Evolutionary conservation across 331 rosid genomes (phyloP).

Genomic region (Stylosanthes scabra): DNA sequence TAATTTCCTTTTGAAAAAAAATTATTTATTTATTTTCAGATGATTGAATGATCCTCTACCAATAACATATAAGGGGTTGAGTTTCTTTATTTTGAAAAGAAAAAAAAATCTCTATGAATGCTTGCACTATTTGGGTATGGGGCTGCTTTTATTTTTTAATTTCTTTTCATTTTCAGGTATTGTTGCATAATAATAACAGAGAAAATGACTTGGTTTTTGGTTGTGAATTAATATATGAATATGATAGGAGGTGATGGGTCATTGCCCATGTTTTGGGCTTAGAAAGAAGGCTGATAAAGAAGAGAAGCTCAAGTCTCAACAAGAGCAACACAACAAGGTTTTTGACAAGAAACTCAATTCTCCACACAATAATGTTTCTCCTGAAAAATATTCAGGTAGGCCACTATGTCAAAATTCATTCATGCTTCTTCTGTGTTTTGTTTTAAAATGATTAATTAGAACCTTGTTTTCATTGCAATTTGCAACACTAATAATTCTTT

Average conservation of each 20-base stretch:
- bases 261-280: slow-evolving; percentile 55
- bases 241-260: slow-evolving; percentile 42
- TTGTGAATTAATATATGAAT: neutral
- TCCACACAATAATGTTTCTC: neutral
- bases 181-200: neutral
- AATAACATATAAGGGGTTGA: too few relatives aligned
- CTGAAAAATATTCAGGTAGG: slow-evolving; percentile 56
- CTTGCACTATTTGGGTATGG: too few relatives aligned
- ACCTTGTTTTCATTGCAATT: neutral
- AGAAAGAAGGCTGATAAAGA: slow-evolving; percentile 38
- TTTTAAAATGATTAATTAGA: neutral
- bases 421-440: neutral
- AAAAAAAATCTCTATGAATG: too few relatives aligned
- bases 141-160: too few relatives aligned
- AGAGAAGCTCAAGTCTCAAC: slow-evolving; percentile 31
- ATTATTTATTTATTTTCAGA: neutral
- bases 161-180: too few relatives aligned
- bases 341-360: neutral
- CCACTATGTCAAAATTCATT: slow-evolving; percentile 19
- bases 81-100: too few relatives aligned
- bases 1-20: too few relatives aligned
- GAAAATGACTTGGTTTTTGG: slow-evolving; percentile 19
- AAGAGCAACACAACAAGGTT: neutral
- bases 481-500: neutral
- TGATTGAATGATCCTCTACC: too few relatives aligned